Evolutionary conservation across 148 eudicot genomes (phyloP), one percentile per base, ranked within the genome.

Genomic region (Camellia granthamiana): DNA sequence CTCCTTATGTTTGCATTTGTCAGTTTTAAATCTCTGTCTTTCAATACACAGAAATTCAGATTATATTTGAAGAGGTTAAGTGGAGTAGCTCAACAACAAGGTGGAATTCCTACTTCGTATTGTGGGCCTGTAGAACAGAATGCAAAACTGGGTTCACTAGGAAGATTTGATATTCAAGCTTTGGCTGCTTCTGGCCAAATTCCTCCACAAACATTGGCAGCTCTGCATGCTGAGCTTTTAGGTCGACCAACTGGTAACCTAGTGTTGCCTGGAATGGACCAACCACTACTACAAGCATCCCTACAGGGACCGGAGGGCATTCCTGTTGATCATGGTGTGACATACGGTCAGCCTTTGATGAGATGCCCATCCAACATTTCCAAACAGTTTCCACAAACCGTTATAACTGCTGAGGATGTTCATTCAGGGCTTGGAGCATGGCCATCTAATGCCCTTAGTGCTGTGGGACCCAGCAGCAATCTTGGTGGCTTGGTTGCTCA

Each of bases 131-230:
- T 84, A 18, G 90, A 87, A 59, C 90, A 71, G 70, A 85, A 79
- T 43, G 77, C 74, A 60, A 81, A 77, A 77, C 69, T 84, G 18
- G 85, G 85, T 81, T 76, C 89, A 16, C 79, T 85, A 54, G 88
- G 84, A 76, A 84, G 88, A 80, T 82, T 85, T 64, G 83, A 85
- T 66, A 73, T 89, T 73, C 91, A 87, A 82, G 84, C 86, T 74
- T 78, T 89, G 84, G 89, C 87, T 58, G 86, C 88, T 62, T 86
- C 91, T 74, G 87, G 88, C 23, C 88, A 85, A 78, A 81, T 89
- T 78, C 84, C 88, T 72, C 87, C 90, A 23, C 85, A 89, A 69
- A 87, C 88, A 51, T 80, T 87, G 59, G 87, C 88, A 14, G 90
- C 87, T 63, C 79, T 89, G 62, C 90, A 87, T 58, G 86, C 87